A percentile compares a stretch with the other conserved stretches of the same genome.
These are phyloP conservation scores for Phialophora macrospora DNA, from an alignment of 2,329 filamentous ascomycete genomes.

Conservation along the genomic window DNA sequence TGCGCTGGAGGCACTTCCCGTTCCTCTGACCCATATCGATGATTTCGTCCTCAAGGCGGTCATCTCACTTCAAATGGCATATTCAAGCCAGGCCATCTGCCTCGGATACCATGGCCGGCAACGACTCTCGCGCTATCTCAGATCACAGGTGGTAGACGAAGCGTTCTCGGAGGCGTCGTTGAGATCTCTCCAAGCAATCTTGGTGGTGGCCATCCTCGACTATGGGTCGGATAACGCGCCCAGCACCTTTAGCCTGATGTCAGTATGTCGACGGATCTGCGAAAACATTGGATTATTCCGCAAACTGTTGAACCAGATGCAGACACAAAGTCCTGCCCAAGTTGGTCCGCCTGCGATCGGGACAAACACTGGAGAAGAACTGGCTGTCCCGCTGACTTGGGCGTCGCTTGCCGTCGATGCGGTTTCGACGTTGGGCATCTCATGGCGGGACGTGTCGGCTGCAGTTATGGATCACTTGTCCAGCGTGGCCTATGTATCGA, in stretches of 20 bases:
- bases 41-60: slow-evolving; percentile 39
- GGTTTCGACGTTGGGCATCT: slow-evolving; percentile 35
- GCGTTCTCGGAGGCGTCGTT: slow-evolving; percentile 37
- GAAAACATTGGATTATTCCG: slow-evolving; percentile 38
- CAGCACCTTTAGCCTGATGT: slow-evolving; percentile 37
- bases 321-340: slow-evolving; percentile 34
- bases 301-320: slow-evolving; percentile 36
- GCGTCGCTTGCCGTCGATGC: slow-evolving; percentile 34
- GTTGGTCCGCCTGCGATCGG: slow-evolving; percentile 35
- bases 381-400: slow-evolving; percentile 36
- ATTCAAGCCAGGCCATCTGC: slow-evolving; percentile 39
- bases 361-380: slow-evolving; percentile 35
- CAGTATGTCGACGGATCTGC: slow-evolving; percentile 37
- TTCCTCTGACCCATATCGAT: slow-evolving; percentile 33
- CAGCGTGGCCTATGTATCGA: slow-evolving; percentile 36
- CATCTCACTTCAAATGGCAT: slow-evolving; percentile 34
- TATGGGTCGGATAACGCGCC: slow-evolving; percentile 38
- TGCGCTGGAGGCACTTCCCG: slow-evolving; percentile 29
- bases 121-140: slow-evolving; percentile 34
- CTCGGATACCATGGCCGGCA: slow-evolving; percentile 37
- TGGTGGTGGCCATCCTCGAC: slow-evolving; percentile 38
- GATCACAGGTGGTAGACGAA: slow-evolving; percentile 36
- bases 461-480: slow-evolving; percentile 38
- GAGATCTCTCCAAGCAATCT: slow-evolving; percentile 36
- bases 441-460: slow-evolving; percentile 38